phyloP scores from a whole-genome alignment of 345 rosid species.

The Noccaea caerulescens region DNA sequence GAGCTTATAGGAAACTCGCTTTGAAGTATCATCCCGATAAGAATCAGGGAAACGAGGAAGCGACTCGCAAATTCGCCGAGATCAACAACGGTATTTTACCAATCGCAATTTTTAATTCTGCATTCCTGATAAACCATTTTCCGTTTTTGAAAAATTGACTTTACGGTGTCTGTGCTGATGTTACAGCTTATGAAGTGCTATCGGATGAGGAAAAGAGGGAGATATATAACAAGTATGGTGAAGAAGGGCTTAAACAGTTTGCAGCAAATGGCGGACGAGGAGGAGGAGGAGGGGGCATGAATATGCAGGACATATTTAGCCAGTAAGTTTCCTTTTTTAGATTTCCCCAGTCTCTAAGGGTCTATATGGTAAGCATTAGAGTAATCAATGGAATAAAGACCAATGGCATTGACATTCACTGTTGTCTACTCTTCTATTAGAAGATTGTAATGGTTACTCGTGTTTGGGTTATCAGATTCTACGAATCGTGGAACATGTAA shows the following conservation, averaged over 20 bases:
- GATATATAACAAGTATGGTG: constrained; percentile 88
- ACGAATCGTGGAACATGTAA: not conserved
- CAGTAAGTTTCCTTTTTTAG: constrained; percentile 18
- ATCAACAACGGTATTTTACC: constrained; percentile 72
- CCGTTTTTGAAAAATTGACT: not conserved
- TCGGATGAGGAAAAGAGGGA: constrained; percentile 88
- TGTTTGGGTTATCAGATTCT: not conserved
- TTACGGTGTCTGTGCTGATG: constrained; percentile 26
- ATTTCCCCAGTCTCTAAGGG: not conserved
- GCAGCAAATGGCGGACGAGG: constrained; percentile 90
- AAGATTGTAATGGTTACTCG: constrained; percentile 11
- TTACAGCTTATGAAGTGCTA: constrained; percentile 90
- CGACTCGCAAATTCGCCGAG: constrained; percentile 83
- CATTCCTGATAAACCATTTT: not conserved
- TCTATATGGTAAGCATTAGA: not conserved
- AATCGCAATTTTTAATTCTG: not conserved
- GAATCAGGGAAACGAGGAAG: constrained; percentile 95
- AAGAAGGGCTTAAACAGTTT: constrained; percentile 94
- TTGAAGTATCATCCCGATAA: constrained; percentile 98
- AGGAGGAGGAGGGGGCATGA: constrained; percentile 51
- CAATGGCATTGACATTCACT: not conserved
- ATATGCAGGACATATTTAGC: constrained; percentile 42
- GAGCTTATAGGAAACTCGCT: constrained; percentile 96
- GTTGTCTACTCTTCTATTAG: not conserved
- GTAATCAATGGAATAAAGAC: not conserved